Base-by-base conservation (phyloP, 306 rosid genomes). In the Inga laurina region DNA sequence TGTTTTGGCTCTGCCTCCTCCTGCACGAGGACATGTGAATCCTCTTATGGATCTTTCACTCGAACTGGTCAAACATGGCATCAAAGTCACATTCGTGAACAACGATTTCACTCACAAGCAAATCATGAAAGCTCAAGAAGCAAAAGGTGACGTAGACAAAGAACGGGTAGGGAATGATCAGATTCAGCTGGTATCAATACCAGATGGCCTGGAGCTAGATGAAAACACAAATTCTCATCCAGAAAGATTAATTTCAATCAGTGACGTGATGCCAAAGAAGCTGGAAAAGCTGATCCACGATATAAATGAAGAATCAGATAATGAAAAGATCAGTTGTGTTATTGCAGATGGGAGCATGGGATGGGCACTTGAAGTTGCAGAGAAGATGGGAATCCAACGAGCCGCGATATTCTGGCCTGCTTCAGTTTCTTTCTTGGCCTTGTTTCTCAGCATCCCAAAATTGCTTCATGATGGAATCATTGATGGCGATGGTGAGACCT, bases 341-440 rank as follows among this genome's bases (percentile, higher is more conserved):
- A 3, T 54, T 75, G 87, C 88, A 24, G 92, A 92, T 81, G 61
- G 9, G 69, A 48, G 4, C 22, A 10, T 56, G 16, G 92, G 84
- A 21, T 86, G 88, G 91, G 88, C 93, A 64, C 80, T 88, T 61
- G 89, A 86, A 77, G 85, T 88, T 30, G 90, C 90, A 21, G 87
- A 75, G 37, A 90, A 90, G 37, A 72, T 87, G 87, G 81, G 85
- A n/a, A 87, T 86, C 35, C 27, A 3, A 8, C 19, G 65, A 56
- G 89, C 45, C 13, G 61, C 1, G 10, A 87, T 86, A 34, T 88
- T 92, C 81, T 87, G 88, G 87, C 83, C 90, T 35, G 90, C 91
- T 13, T n/a, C 92, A 43, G 85, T 84, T 74, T 85, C 91, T n/a
- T 1, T 51, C 3, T 39, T 90, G 86, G 78, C 74, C 56, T 62